phyloP scores from a whole-genome alignment of 148 eudicot species.

The Rheum nobile region DNA sequence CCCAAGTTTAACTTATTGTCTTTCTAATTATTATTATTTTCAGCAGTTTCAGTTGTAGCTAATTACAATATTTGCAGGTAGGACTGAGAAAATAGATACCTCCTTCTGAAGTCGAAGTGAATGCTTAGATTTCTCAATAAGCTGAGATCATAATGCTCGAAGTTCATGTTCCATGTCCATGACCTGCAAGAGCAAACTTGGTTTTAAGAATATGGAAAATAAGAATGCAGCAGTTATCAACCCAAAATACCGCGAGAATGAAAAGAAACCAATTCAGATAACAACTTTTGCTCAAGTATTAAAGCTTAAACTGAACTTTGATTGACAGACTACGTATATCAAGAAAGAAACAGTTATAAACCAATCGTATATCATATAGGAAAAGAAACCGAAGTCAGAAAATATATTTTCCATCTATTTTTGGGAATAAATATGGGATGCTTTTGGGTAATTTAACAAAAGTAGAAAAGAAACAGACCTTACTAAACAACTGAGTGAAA shows the following conservation, averaged over 20 bases:
- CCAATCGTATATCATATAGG: not conserved
- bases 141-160: constrained; percentile 79
- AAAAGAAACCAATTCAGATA: not conserved
- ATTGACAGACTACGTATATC: not conserved
- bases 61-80: not conserved
- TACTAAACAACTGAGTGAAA: no score
- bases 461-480: no score
- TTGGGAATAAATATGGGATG: no score
- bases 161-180: constrained; percentile 99
- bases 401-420: not conserved
- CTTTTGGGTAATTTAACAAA: no score
- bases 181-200: constrained; percentile 39
- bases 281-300: not conserved
- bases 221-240: not conserved
- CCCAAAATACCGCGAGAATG: not conserved
- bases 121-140: constrained; percentile 74
- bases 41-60: not conserved
- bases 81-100: constrained; percentile 26
- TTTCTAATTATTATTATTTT: not conserved
- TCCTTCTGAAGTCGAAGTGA: constrained; percentile 85
- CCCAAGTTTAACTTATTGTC: not conserved
- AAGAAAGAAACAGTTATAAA: not conserved
- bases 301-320: not conserved
- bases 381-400: not conserved
- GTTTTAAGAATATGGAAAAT: not conserved